Base-by-base conservation (phyloP, 495 filamentous ascomycete genomes). In the Daldinia vernicosa region DNA sequence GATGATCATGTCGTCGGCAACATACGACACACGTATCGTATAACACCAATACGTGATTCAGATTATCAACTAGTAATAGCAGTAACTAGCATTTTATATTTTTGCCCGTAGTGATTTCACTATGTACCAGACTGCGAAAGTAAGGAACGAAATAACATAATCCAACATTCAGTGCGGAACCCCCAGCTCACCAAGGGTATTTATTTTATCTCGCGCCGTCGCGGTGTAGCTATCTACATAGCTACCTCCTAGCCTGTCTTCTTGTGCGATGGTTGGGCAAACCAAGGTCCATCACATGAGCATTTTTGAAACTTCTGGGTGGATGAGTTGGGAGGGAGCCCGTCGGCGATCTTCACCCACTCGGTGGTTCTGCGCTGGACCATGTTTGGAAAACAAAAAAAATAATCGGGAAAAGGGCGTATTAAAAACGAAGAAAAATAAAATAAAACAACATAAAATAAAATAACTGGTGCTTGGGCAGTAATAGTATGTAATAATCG, bases 231-330 rank as follows among this genome's bases (percentile, higher is more conserved):
- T 24, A 33, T 0, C 8, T 3, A 11, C 1, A 8, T 33, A 32
- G 30, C 1, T 32, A 32, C 8, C 32, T 3, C 8, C 32, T 3
- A 24, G 43, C 43, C 9, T 24, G 43, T 47, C 17, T 47, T 19
- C 3, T 47, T 47, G 43, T 47, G 43, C 19, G 43, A 47, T 47
- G 43, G 43, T 47, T 47, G 43, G 43, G 43, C 43, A 47, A 24
- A 19, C 17, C 19, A 22, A 47, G 8, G 17, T 9, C 17, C 19
- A 47, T 47, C 43, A 47, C 43, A 47, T 47, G 43, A 47, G 8
- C 43, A 47, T 12, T 24, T 47, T 47, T 47, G 43, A 47, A 47
- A 47, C 43, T 47, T 47, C 43, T 47, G 43, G 43, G 53, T 56
- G 28, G 28, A 22, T 56, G 28, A 30, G n/a, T 35, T 33, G 53